Conservation (phyloP, 2,329 filamentous ascomycete genomes). For the Colletotrichum viniferum region DNA sequence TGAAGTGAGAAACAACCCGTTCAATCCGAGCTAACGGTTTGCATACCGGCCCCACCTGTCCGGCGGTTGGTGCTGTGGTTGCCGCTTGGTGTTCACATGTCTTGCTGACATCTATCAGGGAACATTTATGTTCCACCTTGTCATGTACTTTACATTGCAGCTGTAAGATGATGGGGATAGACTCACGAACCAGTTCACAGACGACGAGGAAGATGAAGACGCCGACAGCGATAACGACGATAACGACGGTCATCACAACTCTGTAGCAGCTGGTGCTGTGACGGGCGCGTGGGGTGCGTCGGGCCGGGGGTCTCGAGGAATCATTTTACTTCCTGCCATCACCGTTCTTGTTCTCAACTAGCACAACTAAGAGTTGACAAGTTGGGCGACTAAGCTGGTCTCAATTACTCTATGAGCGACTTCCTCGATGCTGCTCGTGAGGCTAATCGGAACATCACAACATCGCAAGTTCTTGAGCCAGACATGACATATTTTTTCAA, state of each 20-base stretch:
- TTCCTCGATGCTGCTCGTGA: neutral
- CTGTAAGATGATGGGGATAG: conserved; percentile 16
- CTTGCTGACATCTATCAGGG: no score
- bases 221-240: conserved; percentile 58
- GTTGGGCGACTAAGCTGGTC: neutral
- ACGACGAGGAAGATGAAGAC: conserved; percentile 54
- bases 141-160: neutral
- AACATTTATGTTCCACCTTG: no score
- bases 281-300: conserved; percentile 27
- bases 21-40: no score
- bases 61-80: no score
- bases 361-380: neutral
- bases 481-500: neutral
- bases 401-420: neutral
- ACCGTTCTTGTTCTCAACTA: neutral
- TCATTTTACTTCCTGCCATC: neutral
- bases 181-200: conserved; percentile 58
- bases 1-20: no score
- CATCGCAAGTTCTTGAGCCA: neutral
- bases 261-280: conserved; percentile 25
- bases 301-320: conserved; percentile 35
- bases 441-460: neutral
- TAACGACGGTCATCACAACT: conserved; percentile 38
- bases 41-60: no score
- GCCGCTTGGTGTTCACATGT: no score